These are phyloP conservation scores for Populus hybrid DNA, from an alignment of 441 rosid genomes.

Conservation along the genomic window DNA sequence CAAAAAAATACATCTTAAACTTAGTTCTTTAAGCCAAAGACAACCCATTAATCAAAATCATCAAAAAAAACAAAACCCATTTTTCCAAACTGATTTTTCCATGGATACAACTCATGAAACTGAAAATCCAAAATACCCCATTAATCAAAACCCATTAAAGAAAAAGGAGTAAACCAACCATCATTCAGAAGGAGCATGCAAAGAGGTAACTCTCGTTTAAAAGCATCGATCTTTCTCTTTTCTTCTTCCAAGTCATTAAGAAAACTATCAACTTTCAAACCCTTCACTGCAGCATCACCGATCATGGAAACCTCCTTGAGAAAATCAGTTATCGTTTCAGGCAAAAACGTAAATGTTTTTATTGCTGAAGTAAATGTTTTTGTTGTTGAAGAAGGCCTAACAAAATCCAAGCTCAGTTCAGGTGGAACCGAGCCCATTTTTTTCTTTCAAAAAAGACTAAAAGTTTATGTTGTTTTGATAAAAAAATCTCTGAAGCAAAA, in stretches of 20 bases:
- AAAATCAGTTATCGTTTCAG: constrained; percentile 57
- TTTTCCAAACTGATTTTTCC: neutral
- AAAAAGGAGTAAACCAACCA: constrained; percentile 45
- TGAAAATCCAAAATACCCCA: neutral
- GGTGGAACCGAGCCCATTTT: constrained; percentile 55
- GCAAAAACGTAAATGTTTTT: constrained; percentile 26
- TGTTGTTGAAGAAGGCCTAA: constrained; percentile 23
- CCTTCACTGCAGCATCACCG: constrained; percentile 40
- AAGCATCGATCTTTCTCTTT: constrained; percentile 74
- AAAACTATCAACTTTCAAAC: constrained; percentile 45
- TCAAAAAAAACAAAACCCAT: neutral
- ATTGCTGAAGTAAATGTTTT: neutral
- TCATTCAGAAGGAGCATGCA: constrained; percentile 70
- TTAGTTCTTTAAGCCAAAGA: neutral
- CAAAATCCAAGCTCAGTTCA: constrained; percentile 69
- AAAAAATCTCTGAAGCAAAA: constrained; percentile 7
- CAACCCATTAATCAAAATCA: neutral
- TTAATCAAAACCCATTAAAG: neutral
- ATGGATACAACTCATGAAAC: neutral
- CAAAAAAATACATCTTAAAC: neutral
- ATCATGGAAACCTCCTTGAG: constrained; percentile 43
- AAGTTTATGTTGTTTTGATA: neutral
- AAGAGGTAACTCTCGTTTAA: constrained; percentile 85
- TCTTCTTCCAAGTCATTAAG: constrained; percentile 70
- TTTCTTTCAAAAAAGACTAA: neutral